Percentiles rank a stretch among this genome's conserved stretches.
These are phyloP conservation scores for Hypoxylon cercidicola DNA, from an alignment of 495 filamentous ascomycete species.

Conservation along the genomic window DNA sequence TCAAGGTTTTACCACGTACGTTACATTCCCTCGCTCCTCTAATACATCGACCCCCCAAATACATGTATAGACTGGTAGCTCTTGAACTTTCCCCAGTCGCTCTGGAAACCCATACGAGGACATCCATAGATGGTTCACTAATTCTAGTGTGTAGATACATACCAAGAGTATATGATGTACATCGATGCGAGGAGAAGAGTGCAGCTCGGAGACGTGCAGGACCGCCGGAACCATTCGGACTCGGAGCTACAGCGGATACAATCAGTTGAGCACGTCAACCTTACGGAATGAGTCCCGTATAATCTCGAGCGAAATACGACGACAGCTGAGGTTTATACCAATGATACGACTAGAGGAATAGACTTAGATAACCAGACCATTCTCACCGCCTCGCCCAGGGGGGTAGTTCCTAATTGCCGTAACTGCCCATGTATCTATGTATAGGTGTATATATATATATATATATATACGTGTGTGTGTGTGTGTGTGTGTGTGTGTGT, in stretches of 20 bases:
- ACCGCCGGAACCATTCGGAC: constrained; percentile 32
- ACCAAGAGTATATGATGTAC: constrained; percentile 83
- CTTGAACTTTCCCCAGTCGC: not conserved
- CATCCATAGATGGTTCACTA: not conserved
- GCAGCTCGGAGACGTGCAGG: constrained; percentile 44
- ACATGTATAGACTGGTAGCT: too few species aligned
- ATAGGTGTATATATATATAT: too few species aligned
- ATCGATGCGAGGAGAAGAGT: constrained; percentile 75
- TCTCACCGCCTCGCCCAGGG: too few species aligned
- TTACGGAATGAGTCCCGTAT: constrained; percentile 36
- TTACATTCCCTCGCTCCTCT: not conserved
- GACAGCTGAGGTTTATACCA: too few species aligned
- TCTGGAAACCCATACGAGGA: not conserved
- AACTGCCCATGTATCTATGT: too few species aligned
- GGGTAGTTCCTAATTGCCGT: too few species aligned
- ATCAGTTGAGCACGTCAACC: constrained; percentile 29
- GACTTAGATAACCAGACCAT: too few species aligned
- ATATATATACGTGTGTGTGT: too few species aligned
- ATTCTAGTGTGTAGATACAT: constrained; percentile 56
- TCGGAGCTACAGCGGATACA: constrained; percentile 9
- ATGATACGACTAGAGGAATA: too few species aligned
- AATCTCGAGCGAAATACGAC: too few species aligned
- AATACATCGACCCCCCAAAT: not conserved
- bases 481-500: too few species aligned
- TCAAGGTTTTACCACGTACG: constrained; percentile 74